Conservation (phyloP, 2,329 filamentous ascomycete genomes). For the Fusarium marasasianum region DNA sequence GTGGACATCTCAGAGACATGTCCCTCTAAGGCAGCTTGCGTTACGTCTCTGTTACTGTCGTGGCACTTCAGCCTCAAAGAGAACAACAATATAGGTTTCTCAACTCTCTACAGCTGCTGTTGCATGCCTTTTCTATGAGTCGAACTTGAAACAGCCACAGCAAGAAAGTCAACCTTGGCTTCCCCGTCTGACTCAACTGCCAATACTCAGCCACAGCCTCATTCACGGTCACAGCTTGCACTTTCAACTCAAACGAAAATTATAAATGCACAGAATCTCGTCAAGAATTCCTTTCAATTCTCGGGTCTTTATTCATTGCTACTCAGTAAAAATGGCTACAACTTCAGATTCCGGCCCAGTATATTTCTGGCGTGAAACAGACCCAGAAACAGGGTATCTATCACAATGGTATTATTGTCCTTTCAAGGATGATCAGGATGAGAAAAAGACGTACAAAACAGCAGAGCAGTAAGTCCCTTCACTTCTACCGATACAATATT, state of each 20-base stretch:
- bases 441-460: constrained; percentile 55
- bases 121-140: neutral
- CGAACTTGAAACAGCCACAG: neutral
- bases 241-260: neutral
- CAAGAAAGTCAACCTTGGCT: neutral
- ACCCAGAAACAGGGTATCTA: constrained; percentile 63
- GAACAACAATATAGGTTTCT: neutral
- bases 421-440: constrained; percentile 55
- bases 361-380: constrained; percentile 61
- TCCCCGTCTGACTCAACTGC: constrained; percentile 38
- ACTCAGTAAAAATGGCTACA: constrained; percentile 8
- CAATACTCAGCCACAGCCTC: constrained; percentile 26
- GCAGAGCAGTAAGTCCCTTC: constrained; percentile 58
- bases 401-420: constrained; percentile 68
- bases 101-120: neutral
- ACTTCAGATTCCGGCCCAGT: constrained; percentile 34
- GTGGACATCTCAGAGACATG: neutral
- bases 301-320: neutral
- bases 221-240: neutral
- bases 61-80: neutral
- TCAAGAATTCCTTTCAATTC: neutral
- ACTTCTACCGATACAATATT: neutral
- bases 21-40: neutral
- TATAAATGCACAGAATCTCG: neutral
- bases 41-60: neutral